Evolutionary conservation across 2,329 filamentous ascomycete species (phyloP), one percentile per base, ranked within the genome.

Genomic region (Aspergillus udagawae): DNA sequence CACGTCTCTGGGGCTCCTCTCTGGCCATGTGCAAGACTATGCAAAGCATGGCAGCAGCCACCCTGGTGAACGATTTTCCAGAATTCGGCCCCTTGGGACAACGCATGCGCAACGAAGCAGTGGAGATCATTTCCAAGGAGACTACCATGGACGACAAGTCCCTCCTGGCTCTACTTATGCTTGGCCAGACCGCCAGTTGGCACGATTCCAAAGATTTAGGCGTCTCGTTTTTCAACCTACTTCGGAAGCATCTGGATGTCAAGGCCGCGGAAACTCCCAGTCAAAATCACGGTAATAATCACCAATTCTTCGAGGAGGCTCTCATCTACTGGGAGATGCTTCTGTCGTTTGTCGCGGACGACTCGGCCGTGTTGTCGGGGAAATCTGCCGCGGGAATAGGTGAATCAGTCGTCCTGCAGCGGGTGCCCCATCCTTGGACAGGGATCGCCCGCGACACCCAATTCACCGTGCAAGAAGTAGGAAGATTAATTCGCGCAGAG

Each of bases 11-110:
- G 79, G 76, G 82, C 44, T 80, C 79, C n/a, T 85, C 82, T 0
- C 74, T 81, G 20, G 82, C 83, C 0, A 82, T 86, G 52, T 84
- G 82, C 63, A 83, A 82, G 49, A 83, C 83, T 1, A 83, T 86
- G 49, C 83, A 86, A 62, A 86, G 84, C 61, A 87, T 86, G 84
- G 82, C 84, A 1, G 83, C 84, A 8, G 84, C 83, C 3, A 84
- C 83, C 21, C 72, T 86, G 0, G 80, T 83, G 0, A 83, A 85
- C 65, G 76, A 83, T 54, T 83, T 83, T 55, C 83, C 78, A 4
- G 77, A 78, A 52, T 84, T 82, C 75, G 79, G 73, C 25, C 75
- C 73, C 8, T 75, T 79, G 27, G 83, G 79, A 5, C 70, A 76
- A 27, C 80, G 78, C 62, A 79, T 81, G 72, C 82, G 81, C 58